phyloP scores from a whole-genome alignment of 2,329 filamentous ascomycete species.

The Dactylonectria estremocensis region DNA sequence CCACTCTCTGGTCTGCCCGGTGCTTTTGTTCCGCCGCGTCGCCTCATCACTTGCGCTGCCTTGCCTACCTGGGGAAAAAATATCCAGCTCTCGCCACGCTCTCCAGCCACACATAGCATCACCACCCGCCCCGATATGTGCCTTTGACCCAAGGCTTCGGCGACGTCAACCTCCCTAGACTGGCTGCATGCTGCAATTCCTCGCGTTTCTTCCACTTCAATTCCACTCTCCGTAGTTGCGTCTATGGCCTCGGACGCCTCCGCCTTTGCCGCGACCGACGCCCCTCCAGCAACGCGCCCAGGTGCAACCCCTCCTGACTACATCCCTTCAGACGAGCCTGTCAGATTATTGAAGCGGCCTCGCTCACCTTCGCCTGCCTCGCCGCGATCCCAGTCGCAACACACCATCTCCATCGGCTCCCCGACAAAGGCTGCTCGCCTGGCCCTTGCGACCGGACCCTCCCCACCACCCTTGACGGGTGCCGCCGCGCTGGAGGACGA shows the following conservation, averaged over 20 bases:
- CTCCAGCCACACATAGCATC: constrained; percentile 59
- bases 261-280: constrained; percentile 68
- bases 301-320: constrained; percentile 55
- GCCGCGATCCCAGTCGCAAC: constrained; percentile 51
- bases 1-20: constrained; percentile 41
- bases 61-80: constrained; percentile 44
- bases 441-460: constrained; percentile 59
- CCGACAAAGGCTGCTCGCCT: constrained; percentile 70
- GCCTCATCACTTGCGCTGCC: constrained; percentile 41
- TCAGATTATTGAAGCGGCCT: constrained; percentile 60
- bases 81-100: constrained; percentile 61
- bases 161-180: constrained; percentile 43
- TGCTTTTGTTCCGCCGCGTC: constrained; percentile 38
- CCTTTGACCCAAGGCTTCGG: constrained; percentile 47
- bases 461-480: constrained; percentile 66
- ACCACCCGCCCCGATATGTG: constrained; percentile 55
- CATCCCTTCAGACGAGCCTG: constrained; percentile 59
- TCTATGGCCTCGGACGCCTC: constrained; percentile 70
- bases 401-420: constrained; percentile 60
- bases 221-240: constrained; percentile 42
- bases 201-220: constrained; percentile 37
- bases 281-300: constrained; percentile 58
- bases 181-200: constrained; percentile 42
- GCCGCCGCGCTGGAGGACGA: constrained; percentile 70
- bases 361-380: constrained; percentile 64